Base-by-base conservation (phyloP, 768 basidiomycete species). In the Ramaria sp. region DNA sequence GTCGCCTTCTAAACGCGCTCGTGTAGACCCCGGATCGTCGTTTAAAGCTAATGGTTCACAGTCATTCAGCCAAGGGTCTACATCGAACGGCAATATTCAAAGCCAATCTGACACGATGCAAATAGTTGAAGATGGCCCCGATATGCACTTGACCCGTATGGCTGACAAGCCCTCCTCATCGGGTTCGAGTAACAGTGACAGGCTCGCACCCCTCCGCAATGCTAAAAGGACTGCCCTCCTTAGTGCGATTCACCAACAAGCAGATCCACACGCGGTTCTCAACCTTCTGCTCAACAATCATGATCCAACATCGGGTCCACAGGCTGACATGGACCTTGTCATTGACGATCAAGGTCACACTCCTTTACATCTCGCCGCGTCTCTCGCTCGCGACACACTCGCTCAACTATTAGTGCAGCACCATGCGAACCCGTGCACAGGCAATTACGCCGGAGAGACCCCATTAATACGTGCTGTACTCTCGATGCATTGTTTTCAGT, bases 321-420 rank as follows among this genome's bases (percentile, higher is more conserved):
- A 68, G 6, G 54, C 65, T 38, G 90, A 93, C 58, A 72, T 91
- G 49, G 88, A 98, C 66, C 76, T 79, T n/a, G 76, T 95, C 42
- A 78, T 99, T 42, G 96, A 99, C 64, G 91, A 96, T 61, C 87
- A 92, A 64, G 91, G 91, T 0, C 96, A 99, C 68, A 91, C 93
- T 0, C 87, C 94, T 10, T 75, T 99, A 13, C 96, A 99, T 67
- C 79, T 97, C 60, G 94, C 96, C 1, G 84, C 92, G 6, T 89
- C 92, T 45, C 75, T 97, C 51, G 89, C 84, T 0, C 79, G 89
- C 20, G 76, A 81, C 50, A 73, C 77, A 24, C 81, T 79, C 34
- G 79, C 90, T 17, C 79, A 81, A 24, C 80, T 82, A 10, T 78
- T 99, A 37, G 77, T 97, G 58, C 71, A 72, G 1, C 74, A 77